Evolutionary conservation across 768 basidiomycete genomes (phyloP), one percentile per base, ranked within the genome.

Genomic region (Termitomyces sp.): DNA sequence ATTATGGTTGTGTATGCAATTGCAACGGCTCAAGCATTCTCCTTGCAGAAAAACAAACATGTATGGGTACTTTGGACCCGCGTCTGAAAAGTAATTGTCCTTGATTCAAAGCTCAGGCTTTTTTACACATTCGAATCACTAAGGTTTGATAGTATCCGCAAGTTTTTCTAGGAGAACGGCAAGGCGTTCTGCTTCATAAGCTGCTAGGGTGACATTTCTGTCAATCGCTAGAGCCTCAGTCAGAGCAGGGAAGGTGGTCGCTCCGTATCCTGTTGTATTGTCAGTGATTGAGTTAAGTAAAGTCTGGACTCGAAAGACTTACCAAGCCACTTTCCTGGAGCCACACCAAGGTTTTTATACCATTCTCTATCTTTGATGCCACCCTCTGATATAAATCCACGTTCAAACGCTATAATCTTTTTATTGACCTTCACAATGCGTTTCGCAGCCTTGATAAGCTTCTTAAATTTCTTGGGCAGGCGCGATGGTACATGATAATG

Each of bases 281-380:
- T 53, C 9, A 58, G 35, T 53, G 42, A 8, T 43, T 30, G 18
- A 56, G 46, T 43, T 30, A 16, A 56, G 46, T 24, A 12, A n/a
- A 4, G 13, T 28, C 36, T 24, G 38, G 13, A 26, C 16, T 35
- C 18, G 38, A 26, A 42, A 40, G 22, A 71, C 80, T 63, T 63
- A 89, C 88, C 87, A 42, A 88, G 83, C 84, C 87, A 87, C 69
- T 90, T 86, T 40, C 92, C 93, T 32, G 94, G 93, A 3, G 93
- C 91, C 44, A 93, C 90, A 49, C 81, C 92, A 16, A 93, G 78
- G 71, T 94, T 88, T 65, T 77, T 84, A 68, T 89, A 96, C 93
- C 93, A 95, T 68, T 91, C 87, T 33, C 90, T 79, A 54, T 86
- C 84, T 63, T 85, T 85, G 61, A 94, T 84, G 0, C 93, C 94